Conservation (phyloP, 805 yeast genomes). For the Starmera dryadoides region DNA sequence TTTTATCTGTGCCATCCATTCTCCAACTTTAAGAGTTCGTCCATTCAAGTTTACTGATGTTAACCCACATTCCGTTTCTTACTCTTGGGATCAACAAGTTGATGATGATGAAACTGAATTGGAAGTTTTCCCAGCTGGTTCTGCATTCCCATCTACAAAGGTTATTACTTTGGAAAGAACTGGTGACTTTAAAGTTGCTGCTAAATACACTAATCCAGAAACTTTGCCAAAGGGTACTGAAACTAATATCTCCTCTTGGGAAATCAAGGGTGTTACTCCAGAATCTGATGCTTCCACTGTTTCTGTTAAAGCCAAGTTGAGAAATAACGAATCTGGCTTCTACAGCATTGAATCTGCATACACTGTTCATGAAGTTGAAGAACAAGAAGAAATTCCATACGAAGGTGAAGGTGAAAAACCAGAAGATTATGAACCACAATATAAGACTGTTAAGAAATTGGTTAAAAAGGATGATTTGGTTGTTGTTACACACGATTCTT, state of each 20-base stretch:
- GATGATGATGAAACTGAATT: constrained; percentile 85
- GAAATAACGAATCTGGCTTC: constrained; percentile 96
- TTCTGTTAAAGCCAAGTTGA: constrained; percentile 86
- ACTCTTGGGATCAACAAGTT: constrained; percentile 89
- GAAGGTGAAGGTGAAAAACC: constrained; percentile 64
- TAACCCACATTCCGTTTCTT: constrained; percentile 88
- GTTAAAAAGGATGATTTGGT: constrained; percentile 82
- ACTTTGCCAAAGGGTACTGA: constrained; percentile 65
- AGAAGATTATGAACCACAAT: constrained; percentile 79
- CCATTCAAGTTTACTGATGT: constrained; percentile 97
- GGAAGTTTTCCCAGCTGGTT: constrained; percentile 96
- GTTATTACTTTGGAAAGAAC: constrained; percentile 89
- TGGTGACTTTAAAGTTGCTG: constrained; percentile 80
- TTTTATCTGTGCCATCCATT: constrained; percentile 96
- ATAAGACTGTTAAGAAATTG: constrained; percentile 83
- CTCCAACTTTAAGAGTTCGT: constrained; percentile 97
- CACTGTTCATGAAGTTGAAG: constrained; percentile 86
- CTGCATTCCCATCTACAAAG: constrained; percentile 90
- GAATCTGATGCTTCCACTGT: constrained; percentile 69
- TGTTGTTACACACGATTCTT: constrained; percentile 53
- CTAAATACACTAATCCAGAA: constrained; percentile 71
- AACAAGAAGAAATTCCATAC: constrained; percentile 80
- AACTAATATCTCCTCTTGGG: constrained; percentile 75
- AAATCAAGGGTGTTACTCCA: constrained; percentile 76
- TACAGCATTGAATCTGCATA: constrained; percentile 91